These are phyloP conservation scores for Ustulina deusta DNA, from an alignment of 2,329 filamentous ascomycete genomes.

Conservation along the genomic window DNA sequence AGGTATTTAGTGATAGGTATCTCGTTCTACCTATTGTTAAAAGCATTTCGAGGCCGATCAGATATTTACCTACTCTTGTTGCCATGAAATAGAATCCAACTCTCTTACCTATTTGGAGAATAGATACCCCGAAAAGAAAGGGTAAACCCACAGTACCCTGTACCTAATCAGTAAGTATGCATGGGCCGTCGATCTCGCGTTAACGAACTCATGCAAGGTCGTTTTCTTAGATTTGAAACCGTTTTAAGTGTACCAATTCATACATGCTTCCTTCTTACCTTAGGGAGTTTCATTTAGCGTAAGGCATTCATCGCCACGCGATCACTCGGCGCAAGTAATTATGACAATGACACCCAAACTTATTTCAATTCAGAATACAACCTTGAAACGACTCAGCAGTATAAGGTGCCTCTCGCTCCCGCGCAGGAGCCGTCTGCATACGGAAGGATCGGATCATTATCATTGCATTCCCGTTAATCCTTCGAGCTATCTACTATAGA, in stretches of 20 bases:
- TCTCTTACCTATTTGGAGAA: background rate
- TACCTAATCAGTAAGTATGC: background rate
- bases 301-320: background rate
- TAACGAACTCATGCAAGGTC: slow-evolving; percentile 12
- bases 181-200: slow-evolving; percentile 15
- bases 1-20: background rate
- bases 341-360: background rate
- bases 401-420: too few relatives aligned
- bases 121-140: background rate
- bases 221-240: slow-evolving; percentile 7
- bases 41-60: background rate
- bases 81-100: background rate
- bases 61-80: background rate
- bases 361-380: too few relatives aligned
- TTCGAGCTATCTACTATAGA: too few relatives aligned
- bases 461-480: too few relatives aligned
- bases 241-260: slow-evolving; percentile 1
- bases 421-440: too few relatives aligned
- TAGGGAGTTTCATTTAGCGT: background rate
- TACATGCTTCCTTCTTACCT: background rate
- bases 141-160: background rate
- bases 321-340: background rate
- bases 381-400: too few relatives aligned
- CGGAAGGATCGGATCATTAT: too few relatives aligned
- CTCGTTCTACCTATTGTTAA: background rate